Conservation (phyloP, 1,284 basidiomycete genomes). For the Trametes versicolor region DNA sequence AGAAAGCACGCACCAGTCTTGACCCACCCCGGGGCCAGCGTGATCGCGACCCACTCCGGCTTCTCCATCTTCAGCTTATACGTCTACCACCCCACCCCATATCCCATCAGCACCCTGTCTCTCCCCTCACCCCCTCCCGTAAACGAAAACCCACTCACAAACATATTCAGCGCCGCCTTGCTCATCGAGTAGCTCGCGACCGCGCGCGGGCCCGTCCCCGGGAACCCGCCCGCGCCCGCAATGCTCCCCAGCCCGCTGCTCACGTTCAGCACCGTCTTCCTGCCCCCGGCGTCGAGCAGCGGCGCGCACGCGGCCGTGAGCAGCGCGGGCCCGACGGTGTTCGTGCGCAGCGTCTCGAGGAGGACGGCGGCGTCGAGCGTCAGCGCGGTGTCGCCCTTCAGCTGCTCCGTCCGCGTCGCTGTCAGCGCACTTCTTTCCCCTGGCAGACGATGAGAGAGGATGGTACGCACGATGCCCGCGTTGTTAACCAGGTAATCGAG, state of each 20-base stretch:
- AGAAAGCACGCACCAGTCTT: slow-evolving; percentile 40
- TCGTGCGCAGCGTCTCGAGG: slow-evolving; percentile 39
- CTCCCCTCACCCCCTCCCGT: too few relatives aligned
- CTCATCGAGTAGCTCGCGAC: slow-evolving; percentile 41
- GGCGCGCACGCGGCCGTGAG: slow-evolving; percentile 45
- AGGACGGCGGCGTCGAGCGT: slow-evolving; percentile 37
- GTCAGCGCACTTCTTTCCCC: too few relatives aligned
- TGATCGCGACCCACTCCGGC: slow-evolving; percentile 39
- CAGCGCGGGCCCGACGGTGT: slow-evolving; percentile 48
- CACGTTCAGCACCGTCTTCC: slow-evolving; percentile 49
- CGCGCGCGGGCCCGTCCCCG: background rate
- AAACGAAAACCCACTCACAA: slow-evolving; percentile 32
- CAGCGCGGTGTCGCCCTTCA: slow-evolving; percentile 39
- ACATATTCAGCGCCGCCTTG: slow-evolving; percentile 45
- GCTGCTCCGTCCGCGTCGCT: slow-evolving; percentile 10
- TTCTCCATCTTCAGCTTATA: slow-evolving; percentile 44
- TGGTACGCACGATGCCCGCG: slow-evolving; percentile 44
- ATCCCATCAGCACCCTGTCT: too few relatives aligned
- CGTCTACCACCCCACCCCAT: slow-evolving; percentile 33
- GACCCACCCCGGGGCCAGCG: slow-evolving; percentile 44
- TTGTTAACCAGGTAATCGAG: slow-evolving; percentile 53
- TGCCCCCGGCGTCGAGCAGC: slow-evolving; percentile 43
- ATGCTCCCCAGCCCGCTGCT: slow-evolving; percentile 46
- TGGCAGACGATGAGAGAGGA: background rate
- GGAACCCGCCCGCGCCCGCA: slow-evolving; percentile 10